Percentiles rank a stretch among this genome's conserved stretches.
Conservation (phyloP, 805 yeast species). For the Saturnispora kantuleensis region DNA sequence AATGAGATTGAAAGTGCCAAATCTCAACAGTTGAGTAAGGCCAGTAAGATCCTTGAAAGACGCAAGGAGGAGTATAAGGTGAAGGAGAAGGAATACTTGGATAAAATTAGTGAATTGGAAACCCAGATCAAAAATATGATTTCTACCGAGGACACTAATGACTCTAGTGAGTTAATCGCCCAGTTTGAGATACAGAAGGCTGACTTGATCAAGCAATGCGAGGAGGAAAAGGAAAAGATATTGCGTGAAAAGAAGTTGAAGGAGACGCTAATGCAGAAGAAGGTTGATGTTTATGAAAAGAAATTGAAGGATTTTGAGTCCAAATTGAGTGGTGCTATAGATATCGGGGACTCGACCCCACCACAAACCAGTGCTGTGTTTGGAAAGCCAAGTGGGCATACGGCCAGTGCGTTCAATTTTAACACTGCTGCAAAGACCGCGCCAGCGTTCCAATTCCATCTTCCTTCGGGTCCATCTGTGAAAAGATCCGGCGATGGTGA, state of each 20-base stretch:
- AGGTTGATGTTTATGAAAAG: slow-evolving; percentile 43
- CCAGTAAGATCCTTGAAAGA: slow-evolving; percentile 28
- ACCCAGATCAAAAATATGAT: slow-evolving; percentile 3
- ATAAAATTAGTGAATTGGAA: slow-evolving; percentile 18
- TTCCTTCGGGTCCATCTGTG: slow-evolving; percentile 2
- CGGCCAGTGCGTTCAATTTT: slow-evolving; percentile 5
- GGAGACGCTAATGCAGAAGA: slow-evolving; percentile 40
- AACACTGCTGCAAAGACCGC: background rate
- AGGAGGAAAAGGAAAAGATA: slow-evolving; percentile 28
- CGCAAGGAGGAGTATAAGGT: slow-evolving; percentile 27
- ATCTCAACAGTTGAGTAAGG: slow-evolving; percentile 29
- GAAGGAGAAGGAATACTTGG: slow-evolving; percentile 24
- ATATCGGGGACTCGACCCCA: background rate
- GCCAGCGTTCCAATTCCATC: background rate
- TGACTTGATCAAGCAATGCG: slow-evolving; percentile 16
- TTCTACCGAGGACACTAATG: background rate
- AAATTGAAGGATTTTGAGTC: slow-evolving; percentile 22
- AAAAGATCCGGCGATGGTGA: slow-evolving; percentile 18
- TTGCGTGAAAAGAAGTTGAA: slow-evolving; percentile 50
- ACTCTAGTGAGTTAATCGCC: slow-evolving; percentile 5
- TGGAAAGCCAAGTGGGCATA: background rate
- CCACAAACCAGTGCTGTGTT: background rate
- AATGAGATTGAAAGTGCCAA: slow-evolving; percentile 25
- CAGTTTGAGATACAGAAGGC: slow-evolving; percentile 15
- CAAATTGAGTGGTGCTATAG: background rate